A percentile compares a stretch with the other conserved stretches of the same genome.
Conservation (phyloP, 768 basidiomycete species). For the Lentinula raphanica region DNA sequence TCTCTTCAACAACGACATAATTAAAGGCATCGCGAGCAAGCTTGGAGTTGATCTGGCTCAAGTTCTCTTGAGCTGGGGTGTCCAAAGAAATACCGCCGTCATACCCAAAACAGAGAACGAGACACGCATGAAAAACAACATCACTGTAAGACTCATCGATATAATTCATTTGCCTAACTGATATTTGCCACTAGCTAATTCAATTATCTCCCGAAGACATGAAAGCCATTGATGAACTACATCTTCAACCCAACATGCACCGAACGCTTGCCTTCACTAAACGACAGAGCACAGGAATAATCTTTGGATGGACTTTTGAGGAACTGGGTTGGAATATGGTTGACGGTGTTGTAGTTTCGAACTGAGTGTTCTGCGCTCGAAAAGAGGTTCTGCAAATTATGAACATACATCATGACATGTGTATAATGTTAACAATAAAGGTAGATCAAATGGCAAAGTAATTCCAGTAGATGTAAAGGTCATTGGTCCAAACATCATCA, state of each 20-base stretch:
- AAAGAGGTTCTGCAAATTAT: background rate
- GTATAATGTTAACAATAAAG: background rate
- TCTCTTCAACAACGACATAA: constrained; percentile 27
- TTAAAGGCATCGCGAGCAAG: constrained; percentile 29
- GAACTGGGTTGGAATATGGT: constrained; percentile 38
- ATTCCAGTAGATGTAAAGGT: too few species aligned
- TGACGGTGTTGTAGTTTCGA: constrained; percentile 18
- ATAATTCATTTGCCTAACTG: constrained; percentile 15
- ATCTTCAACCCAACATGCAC: constrained; percentile 37
- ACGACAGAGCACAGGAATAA: constrained; percentile 20
- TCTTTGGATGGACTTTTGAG: constrained; percentile 42
- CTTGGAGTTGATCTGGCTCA: constrained; percentile 37
- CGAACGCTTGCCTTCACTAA: constrained; percentile 23
- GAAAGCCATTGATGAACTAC: constrained; percentile 32
- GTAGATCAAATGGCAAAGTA: background rate
- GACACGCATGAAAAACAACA: constrained; percentile 45
- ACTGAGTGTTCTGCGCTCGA: background rate
- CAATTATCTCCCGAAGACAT: constrained; percentile 33
- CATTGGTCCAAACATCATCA: too few species aligned
- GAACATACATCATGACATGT: background rate
- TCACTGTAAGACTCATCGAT: constrained; percentile 29
- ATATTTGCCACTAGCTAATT: constrained; percentile 24
- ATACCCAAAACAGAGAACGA: constrained; percentile 56
- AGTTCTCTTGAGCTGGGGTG: constrained; percentile 59
- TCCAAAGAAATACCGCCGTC: constrained; percentile 53